Percentiles rank a stretch among this genome's conserved stretches.
phyloP scores from a whole-genome alignment of 805 yeast genomes.

The Starmerella scarabaei region DNA sequence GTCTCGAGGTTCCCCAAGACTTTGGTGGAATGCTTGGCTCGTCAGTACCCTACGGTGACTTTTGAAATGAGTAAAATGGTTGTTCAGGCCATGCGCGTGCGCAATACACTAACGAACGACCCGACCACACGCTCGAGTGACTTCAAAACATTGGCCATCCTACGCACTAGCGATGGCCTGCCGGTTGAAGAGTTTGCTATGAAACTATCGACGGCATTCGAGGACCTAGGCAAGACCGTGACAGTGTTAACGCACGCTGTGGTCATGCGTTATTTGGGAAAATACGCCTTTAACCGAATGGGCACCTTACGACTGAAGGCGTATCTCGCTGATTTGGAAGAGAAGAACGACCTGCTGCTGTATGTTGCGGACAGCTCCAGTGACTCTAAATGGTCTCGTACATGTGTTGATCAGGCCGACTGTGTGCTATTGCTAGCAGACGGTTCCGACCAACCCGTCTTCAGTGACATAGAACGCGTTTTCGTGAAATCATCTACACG shows the following conservation, averaged over 20 bases:
- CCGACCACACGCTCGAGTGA: slow-evolving; percentile 26
- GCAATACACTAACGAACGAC: slow-evolving; percentile 3
- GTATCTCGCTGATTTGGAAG: slow-evolving; percentile 82
- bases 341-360: slow-evolving; percentile 71
- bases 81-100: slow-evolving; percentile 34
- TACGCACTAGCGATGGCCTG: slow-evolving; percentile 69
- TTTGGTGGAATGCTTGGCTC: slow-evolving; percentile 69
- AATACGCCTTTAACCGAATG: slow-evolving; percentile 83
- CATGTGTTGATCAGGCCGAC: slow-evolving; percentile 91
- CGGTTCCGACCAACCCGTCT: slow-evolving; percentile 54
- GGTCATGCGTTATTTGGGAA: slow-evolving; percentile 66
- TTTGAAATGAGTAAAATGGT: slow-evolving; percentile 79
- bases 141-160: slow-evolving; percentile 69
- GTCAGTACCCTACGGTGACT: slow-evolving; percentile 80
- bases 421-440: slow-evolving; percentile 83
- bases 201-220: slow-evolving; percentile 55
- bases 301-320: slow-evolving; percentile 80
- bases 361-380: slow-evolving; percentile 73
- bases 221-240: slow-evolving; percentile 57
- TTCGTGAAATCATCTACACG: slow-evolving; percentile 64
- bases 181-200: slow-evolving; percentile 81
- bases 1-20: slow-evolving; percentile 85
- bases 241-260: slow-evolving; percentile 75
- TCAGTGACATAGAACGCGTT: slow-evolving; percentile 77
- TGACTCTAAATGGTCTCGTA: slow-evolving; percentile 76